phyloP scores from a whole-genome alignment of 2,329 filamentous ascomycete genomes.

The Moelleriella libera region DNA sequence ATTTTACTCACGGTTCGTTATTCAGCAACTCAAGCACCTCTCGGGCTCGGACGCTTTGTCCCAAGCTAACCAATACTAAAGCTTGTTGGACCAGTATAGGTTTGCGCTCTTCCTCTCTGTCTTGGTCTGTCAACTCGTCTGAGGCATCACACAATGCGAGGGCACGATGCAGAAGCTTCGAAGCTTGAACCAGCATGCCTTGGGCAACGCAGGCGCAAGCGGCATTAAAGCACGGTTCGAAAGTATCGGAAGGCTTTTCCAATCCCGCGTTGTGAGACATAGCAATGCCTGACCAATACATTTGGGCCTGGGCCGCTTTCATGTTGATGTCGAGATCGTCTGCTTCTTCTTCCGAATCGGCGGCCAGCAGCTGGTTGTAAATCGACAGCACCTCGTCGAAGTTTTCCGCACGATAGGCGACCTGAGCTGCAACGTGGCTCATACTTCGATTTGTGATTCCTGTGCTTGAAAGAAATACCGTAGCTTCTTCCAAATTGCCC shows the following conservation, averaged over 20 bases:
- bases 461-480: conserved; percentile 22
- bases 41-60: conserved; percentile 50
- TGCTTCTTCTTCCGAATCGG: conserved; percentile 42
- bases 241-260: conserved; percentile 52
- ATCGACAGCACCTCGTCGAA: conserved; percentile 52
- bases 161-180: conserved; percentile 54
- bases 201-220: conserved; percentile 60
- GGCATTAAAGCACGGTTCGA: conserved; percentile 71
- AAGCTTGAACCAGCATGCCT: conserved; percentile 50
- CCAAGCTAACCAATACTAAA: conserved; percentile 54
- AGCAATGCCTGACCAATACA: conserved; percentile 50
- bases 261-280: conserved; percentile 27
- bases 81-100: conserved; percentile 67
- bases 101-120: conserved; percentile 59
- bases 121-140: conserved; percentile 59
- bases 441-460: conserved; percentile 19
- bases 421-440: conserved; percentile 46
- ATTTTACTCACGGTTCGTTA: conserved; percentile 40
- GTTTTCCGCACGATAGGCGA: conserved; percentile 60
- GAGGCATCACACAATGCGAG: conserved; percentile 57
- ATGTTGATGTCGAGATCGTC: conserved; percentile 66
- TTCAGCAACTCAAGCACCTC: conserved; percentile 47
- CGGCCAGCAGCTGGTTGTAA: conserved; percentile 43
- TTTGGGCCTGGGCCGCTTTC: conserved; percentile 57
- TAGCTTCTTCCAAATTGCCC: conserved; percentile 54